A percentile compares a stretch with the other conserved stretches of the same genome.
These are phyloP conservation scores for Polygonum maritimum DNA, from an alignment of 148 eudicot genomes.

Conservation along the genomic window DNA sequence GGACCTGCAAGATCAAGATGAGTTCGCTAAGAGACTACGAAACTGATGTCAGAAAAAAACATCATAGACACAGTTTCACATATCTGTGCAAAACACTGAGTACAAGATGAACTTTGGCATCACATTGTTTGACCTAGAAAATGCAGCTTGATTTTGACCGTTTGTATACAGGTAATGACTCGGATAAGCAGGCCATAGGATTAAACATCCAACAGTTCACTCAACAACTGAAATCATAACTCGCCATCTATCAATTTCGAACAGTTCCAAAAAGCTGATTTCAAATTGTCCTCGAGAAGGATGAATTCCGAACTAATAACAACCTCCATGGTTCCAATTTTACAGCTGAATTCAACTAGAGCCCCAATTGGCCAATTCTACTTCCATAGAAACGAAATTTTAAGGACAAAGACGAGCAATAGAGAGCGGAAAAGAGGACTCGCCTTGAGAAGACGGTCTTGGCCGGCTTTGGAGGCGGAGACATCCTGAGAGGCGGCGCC, in stretches of 20 bases:
- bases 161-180: not conserved
- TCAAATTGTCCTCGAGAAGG: not conserved
- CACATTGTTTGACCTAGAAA: not conserved
- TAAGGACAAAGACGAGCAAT: not conserved
- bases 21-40: not conserved
- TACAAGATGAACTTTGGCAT: not conserved
- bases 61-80: too few species aligned
- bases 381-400: not conserved
- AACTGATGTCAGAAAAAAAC: not conserved
- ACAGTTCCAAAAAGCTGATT: not conserved
- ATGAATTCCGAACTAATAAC: not conserved
- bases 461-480: conserved; percentile 33
- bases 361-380: too few species aligned
- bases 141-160: not conserved
- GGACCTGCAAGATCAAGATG: conserved; percentile 60
- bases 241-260: not conserved
- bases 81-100: too few species aligned
- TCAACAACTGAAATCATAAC: not conserved
- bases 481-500: conserved; percentile 24
- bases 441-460: conserved; percentile 70
- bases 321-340: too few species aligned
- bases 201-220: not conserved
- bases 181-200: too few species aligned
- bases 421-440: not conserved
- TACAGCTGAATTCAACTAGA: not conserved